Evolutionary conservation across 352 stramenopile genomes (phyloP).

Genomic region (Globisporangium alternatum): DNA sequence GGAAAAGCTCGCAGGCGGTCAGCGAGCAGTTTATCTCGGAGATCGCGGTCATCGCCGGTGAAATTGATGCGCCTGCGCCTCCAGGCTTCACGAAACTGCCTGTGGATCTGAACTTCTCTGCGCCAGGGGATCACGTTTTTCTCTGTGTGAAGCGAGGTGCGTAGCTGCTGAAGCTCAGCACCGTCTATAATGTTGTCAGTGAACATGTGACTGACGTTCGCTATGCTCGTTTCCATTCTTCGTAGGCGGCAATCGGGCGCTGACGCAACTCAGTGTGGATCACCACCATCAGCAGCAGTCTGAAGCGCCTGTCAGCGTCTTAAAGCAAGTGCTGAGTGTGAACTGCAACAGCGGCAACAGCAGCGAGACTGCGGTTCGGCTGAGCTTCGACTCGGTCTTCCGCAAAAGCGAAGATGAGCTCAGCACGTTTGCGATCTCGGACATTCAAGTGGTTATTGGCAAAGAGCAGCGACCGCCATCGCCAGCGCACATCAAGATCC

Average conservation of each 20-base stretch:
- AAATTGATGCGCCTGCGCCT: slow-evolving; percentile 45
- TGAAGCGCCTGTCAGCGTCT: neutral
- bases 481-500: slow-evolving; percentile 45
- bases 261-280: slow-evolving; percentile 38
- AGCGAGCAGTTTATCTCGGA: slow-evolving; percentile 62
- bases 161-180: neutral
- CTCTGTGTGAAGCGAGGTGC: slow-evolving; percentile 64
- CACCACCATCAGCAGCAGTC: neutral
- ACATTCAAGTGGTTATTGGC: slow-evolving; percentile 45
- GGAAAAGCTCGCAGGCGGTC: slow-evolving; percentile 27
- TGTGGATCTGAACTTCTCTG: slow-evolving; percentile 58
- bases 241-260: slow-evolving; percentile 18
- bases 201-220: neutral
- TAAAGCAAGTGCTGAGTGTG: slow-evolving; percentile 13
- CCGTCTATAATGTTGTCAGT: neutral
- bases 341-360: slow-evolving; percentile 33
- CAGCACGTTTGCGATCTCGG: slow-evolving; percentile 52
- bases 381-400: slow-evolving; percentile 30
- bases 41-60: slow-evolving; percentile 50
- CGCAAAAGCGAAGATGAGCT: slow-evolving; percentile 24
- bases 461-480: slow-evolving; percentile 22
- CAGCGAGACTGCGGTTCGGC: slow-evolving; percentile 22
- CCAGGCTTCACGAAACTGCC: slow-evolving; percentile 52
- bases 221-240: neutral
- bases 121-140: slow-evolving; percentile 65